Base-by-base conservation (phyloP, 345 rosid genomes). In the Bruguiera parviflora region DNA sequence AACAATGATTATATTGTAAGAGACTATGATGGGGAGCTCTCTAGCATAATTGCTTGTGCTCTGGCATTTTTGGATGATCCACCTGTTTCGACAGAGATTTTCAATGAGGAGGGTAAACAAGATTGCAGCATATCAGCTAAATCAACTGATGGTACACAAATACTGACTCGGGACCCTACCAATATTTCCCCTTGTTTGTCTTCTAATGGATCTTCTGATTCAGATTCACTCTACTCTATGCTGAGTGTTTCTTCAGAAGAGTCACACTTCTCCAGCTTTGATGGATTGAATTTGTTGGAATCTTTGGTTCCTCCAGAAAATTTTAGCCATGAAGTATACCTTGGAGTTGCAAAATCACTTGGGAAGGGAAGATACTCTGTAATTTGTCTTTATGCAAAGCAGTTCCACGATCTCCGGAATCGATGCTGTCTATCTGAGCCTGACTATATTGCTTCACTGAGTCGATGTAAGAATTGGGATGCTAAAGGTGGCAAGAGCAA, bases 401-500 rank as follows among this genome's bases (percentile, higher is more conserved):
- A 85, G 78, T 92, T 95, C 82, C 88, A 86, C 5, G 90, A 92
- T 47, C 89, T 95, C 63, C 85, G 98, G 72, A 82, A 67, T 63
- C 73, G 63, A 4, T 88, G 94, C 68, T 90, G 91, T 73, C 83
- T 80, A 0, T 95, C 97, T 16, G 99, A 92, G 86, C 78, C 82
- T 55, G 92, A 86, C 81, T 95, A 79, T 64, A 92, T 95, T 32
- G 90, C 93, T 71, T 95, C 99, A 22, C 79, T 95, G 55, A 83
- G 94, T 80, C 96, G 97, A 6, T 95, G 99, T 79, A 84, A 77
- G 74, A 85, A 80, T 32, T 92, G 98, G 99, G 94, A 92, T 84
- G 99, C 98, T 19, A 88, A 95, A 69, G 98, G 99, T 69, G 99
- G 99, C 63, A 95, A 95, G 84, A 95, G 98, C 86, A 92, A 87